Evolutionary conservation across 768 basidiomycete genomes (phyloP), one percentile per base, ranked within the genome.

Genomic region (Russula sp.): DNA sequence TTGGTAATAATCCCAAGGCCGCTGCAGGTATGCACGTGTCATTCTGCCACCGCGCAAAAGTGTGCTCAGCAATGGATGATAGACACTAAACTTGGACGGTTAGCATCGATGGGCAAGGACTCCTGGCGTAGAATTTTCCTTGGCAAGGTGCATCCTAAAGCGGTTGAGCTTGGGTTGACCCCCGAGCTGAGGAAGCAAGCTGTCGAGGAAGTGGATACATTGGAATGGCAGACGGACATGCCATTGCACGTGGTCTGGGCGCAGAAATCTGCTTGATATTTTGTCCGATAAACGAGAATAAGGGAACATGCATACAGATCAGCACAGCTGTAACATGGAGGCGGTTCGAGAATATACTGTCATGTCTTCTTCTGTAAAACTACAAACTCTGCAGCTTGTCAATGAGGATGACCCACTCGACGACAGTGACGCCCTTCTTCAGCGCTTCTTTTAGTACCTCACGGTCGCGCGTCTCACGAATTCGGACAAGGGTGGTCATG

Each of bases 391-490:
- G 82, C 27, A 3, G 27, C 27, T 27, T 27, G 27, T 27, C 27
- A 27, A 27, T 27, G 27, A 27, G 27, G 27, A 27, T 27, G 27
- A 2, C 27, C 27, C 88, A 90, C 68, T 90, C 88, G 74, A 89
- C 76, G 8, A 88, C 78, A 0, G 87, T 88, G 55, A 90, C 76
- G 1, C 88, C 88, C 68, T 81, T 76, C 70, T 27, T 27, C 2
- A 27, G 27, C 27, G 27, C 27, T 27, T 27, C 27, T 27, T 27
- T 27, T 27, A 27, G 22, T 27, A 27, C 22, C 22, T 2, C 22
- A 2, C 2, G 22, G 22, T 2, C 2, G 22, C 22, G 22, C 22
- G 22, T 27, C 22, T 2, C 22, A 27, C 22, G 22, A 27, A 27
- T 27, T 2, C 22, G 22, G 22, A 27, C 22, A 27, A 27, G 22